Conservation (phyloP, 768 basidiomycete genomes). For the Pleurotus pulmonarius region DNA sequence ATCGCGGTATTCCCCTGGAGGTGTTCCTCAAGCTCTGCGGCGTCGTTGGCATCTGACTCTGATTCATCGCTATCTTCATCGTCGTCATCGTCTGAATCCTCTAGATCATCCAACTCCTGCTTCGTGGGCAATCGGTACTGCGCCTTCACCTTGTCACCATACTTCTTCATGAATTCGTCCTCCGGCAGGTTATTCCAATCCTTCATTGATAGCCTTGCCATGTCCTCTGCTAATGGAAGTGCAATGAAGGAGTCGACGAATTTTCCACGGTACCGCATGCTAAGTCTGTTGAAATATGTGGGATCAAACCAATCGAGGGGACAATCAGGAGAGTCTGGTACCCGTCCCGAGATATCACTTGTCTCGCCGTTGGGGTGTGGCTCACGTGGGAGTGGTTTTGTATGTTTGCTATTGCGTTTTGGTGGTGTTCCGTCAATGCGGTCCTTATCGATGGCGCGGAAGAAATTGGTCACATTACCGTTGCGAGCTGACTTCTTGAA, state of each 20-base stretch:
- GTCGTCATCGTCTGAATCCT: constrained; percentile 9
- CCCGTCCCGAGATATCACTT: neutral
- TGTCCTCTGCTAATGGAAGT: constrained; percentile 10
- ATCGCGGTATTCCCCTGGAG: no score
- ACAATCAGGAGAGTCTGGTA: constrained; percentile 9
- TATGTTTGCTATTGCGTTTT: no score
- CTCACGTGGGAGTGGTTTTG: no score
- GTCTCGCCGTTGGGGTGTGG: no score
- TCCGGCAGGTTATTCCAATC: constrained; percentile 17
- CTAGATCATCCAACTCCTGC: constrained; percentile 14
- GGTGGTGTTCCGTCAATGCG: no score
- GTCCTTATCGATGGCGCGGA: no score
- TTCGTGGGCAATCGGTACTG: constrained; percentile 18
- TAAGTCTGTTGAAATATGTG: constrained; percentile 16
- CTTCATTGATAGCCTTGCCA: neutral
- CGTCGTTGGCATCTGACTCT: no score
- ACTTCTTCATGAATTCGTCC: constrained; percentile 17
- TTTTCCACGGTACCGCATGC: constrained; percentile 9
- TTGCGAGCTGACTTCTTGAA: no score
- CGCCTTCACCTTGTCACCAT: constrained; percentile 17
- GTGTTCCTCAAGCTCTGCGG: no score
- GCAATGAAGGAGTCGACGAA: constrained; percentile 14
- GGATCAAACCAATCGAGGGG: constrained; percentile 23
- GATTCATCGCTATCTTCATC: neutral
- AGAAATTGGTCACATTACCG: no score